Evolutionary conservation across 352 stramenopile genomes (phyloP), one percentile per base, ranked within the genome.

Genomic region (Phytophthora vignae): DNA sequence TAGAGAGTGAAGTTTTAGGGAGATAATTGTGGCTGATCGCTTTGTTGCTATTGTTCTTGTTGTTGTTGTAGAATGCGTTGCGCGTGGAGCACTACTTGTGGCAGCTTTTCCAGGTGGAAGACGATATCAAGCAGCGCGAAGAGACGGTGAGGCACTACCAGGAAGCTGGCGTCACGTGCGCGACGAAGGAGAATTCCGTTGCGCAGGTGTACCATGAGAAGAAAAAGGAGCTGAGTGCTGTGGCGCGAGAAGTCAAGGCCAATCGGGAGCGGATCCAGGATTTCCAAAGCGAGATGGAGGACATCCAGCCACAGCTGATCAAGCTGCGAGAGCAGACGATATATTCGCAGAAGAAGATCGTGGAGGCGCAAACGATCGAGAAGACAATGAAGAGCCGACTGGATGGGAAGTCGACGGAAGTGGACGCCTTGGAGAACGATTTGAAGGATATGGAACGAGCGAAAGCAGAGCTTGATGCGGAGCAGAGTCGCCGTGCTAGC

Each of bases 21-120:
- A 22, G 4, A 61, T 21, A 36, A 2, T 49, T 40, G 31, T 62
- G 29, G 49, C 2, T 64, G 21, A 46, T 21, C 4, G 9, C 22
- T 25, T 25, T 25, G 22, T 48, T 46, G 15, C n/a, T 44, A 44
- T 44, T 53, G 22, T 56, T 52, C n/a, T 57, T 53, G 50, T 52
- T 38, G 40, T 60, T 19, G 12, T 12, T 49, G 56, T 61, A 94
- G 87, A 83, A 83, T 70, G 62, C 87, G 19, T 64, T 98, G 4
- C 86, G 95, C 29, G 90, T 93, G 0, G 91, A 99, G 64, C 95
- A 98, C 71, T 99, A 98, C 62, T 79, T 99, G 42, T 99, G 97
- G 97, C 92, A 98, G 66, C 83, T 99, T 21, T 99, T 95, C 55
- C 96, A 99, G 73, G 88, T 99, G 21, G 83, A 99, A 64, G 83